Evolutionary conservation across 192 early-diverging fungal genomes (phyloP).

Genomic region (Coemansia sp.): DNA sequence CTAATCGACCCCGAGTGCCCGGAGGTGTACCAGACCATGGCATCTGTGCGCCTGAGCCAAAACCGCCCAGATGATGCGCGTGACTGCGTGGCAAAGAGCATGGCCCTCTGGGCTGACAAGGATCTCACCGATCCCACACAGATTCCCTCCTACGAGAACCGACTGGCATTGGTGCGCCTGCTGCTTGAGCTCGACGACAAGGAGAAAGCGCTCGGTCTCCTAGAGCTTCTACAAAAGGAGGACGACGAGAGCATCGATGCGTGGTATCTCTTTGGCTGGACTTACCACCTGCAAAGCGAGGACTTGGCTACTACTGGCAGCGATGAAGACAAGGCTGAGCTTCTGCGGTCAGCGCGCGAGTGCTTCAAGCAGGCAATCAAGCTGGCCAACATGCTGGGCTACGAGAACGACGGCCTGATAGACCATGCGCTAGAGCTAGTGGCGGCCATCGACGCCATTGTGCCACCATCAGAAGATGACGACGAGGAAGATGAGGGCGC

Average conservation of each 20-base stretch:
- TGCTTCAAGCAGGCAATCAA: conserved; percentile 50
- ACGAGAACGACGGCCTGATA: conserved; percentile 66
- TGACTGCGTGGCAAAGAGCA: conserved; percentile 60
- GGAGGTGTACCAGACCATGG: conserved; percentile 84
- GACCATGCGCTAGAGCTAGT: conserved; percentile 71
- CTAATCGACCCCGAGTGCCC: conserved; percentile 68
- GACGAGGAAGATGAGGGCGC: conserved; percentile 53
- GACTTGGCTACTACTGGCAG: conserved; percentile 58
- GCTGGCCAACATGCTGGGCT: conserved; percentile 61
- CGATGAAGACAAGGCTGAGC: conserved; percentile 26
- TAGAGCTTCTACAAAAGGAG: conserved; percentile 81
- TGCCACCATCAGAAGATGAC: conserved; percentile 53
- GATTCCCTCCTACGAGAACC: conserved; percentile 79
- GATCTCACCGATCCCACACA: conserved; percentile 45
- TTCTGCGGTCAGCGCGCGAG: conserved; percentile 36
- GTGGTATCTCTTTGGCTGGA: conserved; percentile 97
- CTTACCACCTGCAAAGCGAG: conserved; percentile 82
- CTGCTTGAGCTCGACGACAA: conserved; percentile 81
- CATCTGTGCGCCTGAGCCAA: conserved; percentile 87
- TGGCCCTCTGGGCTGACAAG: conserved; percentile 70
- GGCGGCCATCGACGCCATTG: conserved; percentile 55
- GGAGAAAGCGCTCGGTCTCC: conserved; percentile 72
- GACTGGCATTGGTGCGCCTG: conserved; percentile 79
- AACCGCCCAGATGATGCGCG: conserved; percentile 77
- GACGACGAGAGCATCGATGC: conserved; percentile 89